Evolutionary conservation across 2,329 filamentous ascomycete genomes (phyloP).

Genomic region (Talaromyces atroroseus): DNA sequence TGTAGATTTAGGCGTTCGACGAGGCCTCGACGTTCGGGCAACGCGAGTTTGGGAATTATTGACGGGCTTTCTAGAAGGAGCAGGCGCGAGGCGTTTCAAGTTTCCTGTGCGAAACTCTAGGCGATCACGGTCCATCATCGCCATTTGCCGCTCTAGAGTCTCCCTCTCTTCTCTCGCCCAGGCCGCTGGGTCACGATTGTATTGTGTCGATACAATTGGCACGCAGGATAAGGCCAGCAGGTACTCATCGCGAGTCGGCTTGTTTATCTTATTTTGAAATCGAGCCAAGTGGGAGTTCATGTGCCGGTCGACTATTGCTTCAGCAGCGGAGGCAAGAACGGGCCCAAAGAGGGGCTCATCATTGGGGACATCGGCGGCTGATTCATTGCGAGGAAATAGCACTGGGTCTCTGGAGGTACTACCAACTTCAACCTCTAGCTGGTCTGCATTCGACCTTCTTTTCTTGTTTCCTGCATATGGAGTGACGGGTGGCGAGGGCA

Average conservation of each 20-base stretch:
- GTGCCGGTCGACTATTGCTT: conserved; percentile 38
- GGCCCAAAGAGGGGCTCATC: conserved; percentile 40
- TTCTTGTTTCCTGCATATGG: conserved; percentile 40
- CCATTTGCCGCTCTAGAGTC: conserved; percentile 37
- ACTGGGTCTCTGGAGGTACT: conserved; percentile 33
- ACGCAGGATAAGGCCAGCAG: conserved; percentile 40
- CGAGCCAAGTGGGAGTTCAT: conserved; percentile 39
- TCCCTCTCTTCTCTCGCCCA: conserved; percentile 40
- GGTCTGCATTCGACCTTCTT: conserved; percentile 29
- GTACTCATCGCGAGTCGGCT: conserved; percentile 42
- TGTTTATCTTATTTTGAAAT: conserved; percentile 37
- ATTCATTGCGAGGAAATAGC: conserved; percentile 38
- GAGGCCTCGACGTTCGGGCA: conserved; percentile 28
- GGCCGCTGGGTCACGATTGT: conserved; percentile 41
- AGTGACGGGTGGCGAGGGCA: conserved; percentile 43
- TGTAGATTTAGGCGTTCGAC: conserved; percentile 38
- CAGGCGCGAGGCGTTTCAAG: conserved; percentile 38
- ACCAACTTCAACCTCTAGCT: conserved; percentile 25
- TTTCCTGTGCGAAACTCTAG: conserved; percentile 24
- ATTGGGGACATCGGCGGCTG: conserved; percentile 26
- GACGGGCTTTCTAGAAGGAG: conserved; percentile 26
- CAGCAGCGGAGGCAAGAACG: conserved; percentile 27
- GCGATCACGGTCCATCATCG: conserved; percentile 33
- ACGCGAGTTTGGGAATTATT: conserved; percentile 22
- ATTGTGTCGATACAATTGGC: conserved; percentile 36